Evolutionary conservation across 352 stramenopile species (phyloP), one percentile per base, ranked within the genome.

Genomic region (Pythium biforme): DNA sequence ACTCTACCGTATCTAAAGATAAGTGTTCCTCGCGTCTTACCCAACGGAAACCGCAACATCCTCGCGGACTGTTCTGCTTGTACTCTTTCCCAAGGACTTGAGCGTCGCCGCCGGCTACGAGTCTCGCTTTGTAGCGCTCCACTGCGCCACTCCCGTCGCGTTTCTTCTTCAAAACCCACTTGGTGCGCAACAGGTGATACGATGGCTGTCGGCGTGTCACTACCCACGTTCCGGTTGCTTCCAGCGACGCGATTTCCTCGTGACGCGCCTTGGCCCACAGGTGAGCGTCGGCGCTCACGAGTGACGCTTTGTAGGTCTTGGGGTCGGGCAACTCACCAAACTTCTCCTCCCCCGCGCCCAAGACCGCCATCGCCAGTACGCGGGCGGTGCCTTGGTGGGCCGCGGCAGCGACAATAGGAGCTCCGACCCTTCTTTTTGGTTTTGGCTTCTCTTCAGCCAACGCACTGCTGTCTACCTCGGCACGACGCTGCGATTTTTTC

Each of bases 121-220:
- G 10, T 4, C 10, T 34, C 29, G 29, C 29, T 34, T 10, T 34
- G 29, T 34, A 34, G 0, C 62, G 60, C 9, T 72, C 31, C 1
- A 79, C 49, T 0, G 50, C 40, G 5, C 68, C 68, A 1, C 55
- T 22, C 1, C 26, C 31, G 14, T 68, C 17, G 0, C 23, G 43
- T 26, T 76, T 74, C n/a, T 59, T 79, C 19, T 76, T 79, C n/a
- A n/a, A n/a, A n/a, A 76, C 64, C 64, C 68, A 74, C 26, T 74
- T 71, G n/a, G n/a, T n/a, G 40, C 66, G 72, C 7, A 79, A 34
- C 33, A 57, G 14, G 19, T 41, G 48, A 34, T 34, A 34, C 10
- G 29, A 34, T 34, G 29, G 5, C 29, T 34, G 5, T 10, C 29
- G 17, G 17, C 5, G 11, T 7, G 19, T 52, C 25, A 54, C 29